These are phyloP conservation scores for Trichoderma breve DNA, from an alignment of 2,329 filamentous ascomycete species.

Conservation along the genomic window DNA sequence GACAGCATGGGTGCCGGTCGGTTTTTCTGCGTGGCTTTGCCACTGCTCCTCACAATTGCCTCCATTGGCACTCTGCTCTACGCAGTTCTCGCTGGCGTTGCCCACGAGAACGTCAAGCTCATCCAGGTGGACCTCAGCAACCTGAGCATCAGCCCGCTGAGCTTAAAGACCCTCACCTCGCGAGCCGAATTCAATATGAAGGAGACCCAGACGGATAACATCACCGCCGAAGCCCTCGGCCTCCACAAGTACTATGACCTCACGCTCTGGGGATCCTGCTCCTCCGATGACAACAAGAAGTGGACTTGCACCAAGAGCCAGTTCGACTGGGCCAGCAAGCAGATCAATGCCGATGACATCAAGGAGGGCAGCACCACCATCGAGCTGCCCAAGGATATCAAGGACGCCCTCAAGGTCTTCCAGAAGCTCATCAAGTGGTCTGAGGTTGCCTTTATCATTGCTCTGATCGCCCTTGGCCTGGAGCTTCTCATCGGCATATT, in stretches of 20 bases:
- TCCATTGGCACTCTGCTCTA: constrained; percentile 69
- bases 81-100: constrained; percentile 54
- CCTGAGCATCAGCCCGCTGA: constrained; percentile 41
- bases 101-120: constrained; percentile 56
- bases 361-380: constrained; percentile 51
- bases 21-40: constrained; percentile 82
- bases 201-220: constrained; percentile 41
- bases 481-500: constrained; percentile 79
- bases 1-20: constrained; percentile 63
- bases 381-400: constrained; percentile 65
- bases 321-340: constrained; percentile 74
- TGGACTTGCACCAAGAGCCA: constrained; percentile 67
- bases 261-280: constrained; percentile 85
- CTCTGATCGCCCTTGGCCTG: constrained; percentile 64
- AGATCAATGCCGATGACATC: constrained; percentile 60
- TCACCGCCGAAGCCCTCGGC: constrained; percentile 57
- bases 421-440: constrained; percentile 75
- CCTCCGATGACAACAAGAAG: constrained; percentile 51
- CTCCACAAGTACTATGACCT: constrained; percentile 78
- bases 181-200: constrained; percentile 22
- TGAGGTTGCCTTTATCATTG: constrained; percentile 74
- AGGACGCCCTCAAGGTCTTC: constrained; percentile 69
- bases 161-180: constrained; percentile 24
- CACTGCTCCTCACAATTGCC: constrained; percentile 76
- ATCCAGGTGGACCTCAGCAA: constrained; percentile 62